phyloP scores from a whole-genome alignment of 352 stramenopile species.

The Nothophytophthora sp. region DNA sequence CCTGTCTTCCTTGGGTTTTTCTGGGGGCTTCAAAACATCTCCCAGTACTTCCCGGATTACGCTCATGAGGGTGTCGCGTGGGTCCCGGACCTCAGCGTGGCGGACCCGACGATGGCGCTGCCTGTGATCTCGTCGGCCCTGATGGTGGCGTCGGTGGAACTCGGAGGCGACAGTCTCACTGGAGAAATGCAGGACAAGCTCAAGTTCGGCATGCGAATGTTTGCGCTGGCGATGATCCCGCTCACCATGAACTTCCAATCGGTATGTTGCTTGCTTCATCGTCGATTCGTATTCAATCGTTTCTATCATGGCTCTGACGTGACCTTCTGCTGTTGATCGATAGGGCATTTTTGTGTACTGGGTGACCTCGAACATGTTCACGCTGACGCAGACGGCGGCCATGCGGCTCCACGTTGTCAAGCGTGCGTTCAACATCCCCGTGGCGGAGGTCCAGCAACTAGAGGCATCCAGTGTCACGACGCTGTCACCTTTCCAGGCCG shows the following conservation, averaged over 20 bases:
- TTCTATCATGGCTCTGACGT: background rate
- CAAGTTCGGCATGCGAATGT: constrained; percentile 78
- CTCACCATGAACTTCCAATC: constrained; percentile 86
- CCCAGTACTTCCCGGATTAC: constrained; percentile 84
- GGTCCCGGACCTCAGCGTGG: constrained; percentile 76
- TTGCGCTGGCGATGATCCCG: constrained; percentile 71
- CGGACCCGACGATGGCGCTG: constrained; percentile 76
- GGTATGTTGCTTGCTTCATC: constrained; percentile 26
- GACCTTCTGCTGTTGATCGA: constrained; percentile 1
- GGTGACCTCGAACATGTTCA: constrained; percentile 86
- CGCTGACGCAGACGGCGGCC: constrained; percentile 57
- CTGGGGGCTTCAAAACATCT: constrained; percentile 79
- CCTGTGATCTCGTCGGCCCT: constrained; percentile 79
- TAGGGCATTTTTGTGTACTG: constrained; percentile 88
- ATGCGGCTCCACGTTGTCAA: constrained; percentile 64
- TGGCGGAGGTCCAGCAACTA: constrained; percentile 42
- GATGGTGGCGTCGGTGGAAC: constrained; percentile 79
- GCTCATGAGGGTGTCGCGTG: constrained; percentile 74
- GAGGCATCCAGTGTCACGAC: constrained; percentile 28
- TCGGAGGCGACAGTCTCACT: constrained; percentile 64
- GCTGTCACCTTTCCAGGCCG: constrained; percentile 73
- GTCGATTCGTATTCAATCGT: background rate
- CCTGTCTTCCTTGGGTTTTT: constrained; percentile 87
- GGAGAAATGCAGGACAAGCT: constrained; percentile 70
- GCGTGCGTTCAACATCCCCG: constrained; percentile 53